Conservation (phyloP, 805 yeast genomes). For the Candida vartiovaarae region DNA sequence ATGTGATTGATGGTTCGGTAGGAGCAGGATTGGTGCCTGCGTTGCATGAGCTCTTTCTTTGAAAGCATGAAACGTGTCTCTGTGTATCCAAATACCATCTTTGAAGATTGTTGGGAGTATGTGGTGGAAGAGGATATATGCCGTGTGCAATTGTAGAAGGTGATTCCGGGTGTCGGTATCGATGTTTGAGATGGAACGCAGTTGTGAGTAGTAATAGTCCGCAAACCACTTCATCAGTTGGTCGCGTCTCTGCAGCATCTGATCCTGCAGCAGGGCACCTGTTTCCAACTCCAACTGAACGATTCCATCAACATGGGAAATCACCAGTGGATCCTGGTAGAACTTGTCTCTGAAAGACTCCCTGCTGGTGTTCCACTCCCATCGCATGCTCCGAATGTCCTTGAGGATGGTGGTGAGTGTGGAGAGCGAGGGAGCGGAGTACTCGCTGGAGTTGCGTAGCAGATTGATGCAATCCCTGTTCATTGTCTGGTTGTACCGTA, state of each 20-base stretch:
- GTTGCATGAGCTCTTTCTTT: constrained; percentile 1
- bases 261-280: constrained; percentile 3
- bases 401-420: background rate
- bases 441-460: background rate
- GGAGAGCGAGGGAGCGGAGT: background rate
- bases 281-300: constrained; percentile 9
- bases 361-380: background rate
- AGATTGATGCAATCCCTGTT: background rate
- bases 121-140: constrained; percentile 12
- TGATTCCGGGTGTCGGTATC: constrained; percentile 11
- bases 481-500: background rate
- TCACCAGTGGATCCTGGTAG: constrained; percentile 5
- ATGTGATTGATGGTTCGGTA: constrained; percentile 20
- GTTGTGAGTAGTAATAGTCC: constrained; percentile 10
- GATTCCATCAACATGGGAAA: constrained; percentile 7
- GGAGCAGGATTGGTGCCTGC: constrained; percentile 6
- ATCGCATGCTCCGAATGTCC: background rate
- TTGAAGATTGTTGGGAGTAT: constrained; percentile 15
- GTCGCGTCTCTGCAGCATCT: background rate
- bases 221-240: constrained; percentile 13
- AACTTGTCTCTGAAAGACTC: constrained; percentile 3
- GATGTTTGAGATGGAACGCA: constrained; percentile 7
- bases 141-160: constrained; percentile 6
- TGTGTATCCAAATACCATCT: constrained; percentile 21
- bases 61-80: constrained; percentile 7